Evolutionary conservation across 179 eudicot species (phyloP), one percentile per base, ranked within the genome.

Genomic region (Carnegiea gigantea): DNA sequence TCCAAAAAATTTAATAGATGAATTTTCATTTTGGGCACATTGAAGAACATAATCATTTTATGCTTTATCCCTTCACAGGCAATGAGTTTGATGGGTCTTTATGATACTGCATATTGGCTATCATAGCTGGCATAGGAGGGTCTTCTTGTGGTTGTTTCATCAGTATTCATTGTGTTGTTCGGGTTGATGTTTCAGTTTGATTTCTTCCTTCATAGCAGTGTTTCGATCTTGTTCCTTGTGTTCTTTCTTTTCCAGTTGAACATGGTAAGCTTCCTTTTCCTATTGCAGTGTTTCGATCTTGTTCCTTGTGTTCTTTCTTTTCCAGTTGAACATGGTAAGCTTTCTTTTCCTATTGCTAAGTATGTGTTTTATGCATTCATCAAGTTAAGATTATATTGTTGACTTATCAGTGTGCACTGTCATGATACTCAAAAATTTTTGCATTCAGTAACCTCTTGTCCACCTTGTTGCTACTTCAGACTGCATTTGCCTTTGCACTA

Each of bases 101-200:
- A 91, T 88, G 99, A 96, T 80, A 90, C 97, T 77, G 99, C 99
- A 26, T 92, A 96, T 75, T 96, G 99, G 99, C 81, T 96, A 70
- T 94, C 99, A 11, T 96, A 98, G 99, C 85, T 96, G 54, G 85
- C 88, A 7, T 94, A 97, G 97, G 99, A 96, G 83, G 92, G 93
- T 77, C 80, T 93, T 77, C 73, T 94, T 26, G 86, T 90, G 26
- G 77, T 85, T 75, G 75, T 94, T 65, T 96, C 99, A 13, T 88
- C 99, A 20, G 85, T 94, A 81, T 81, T 92, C 82, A 92, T 91
- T 44, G 93, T 94, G 79, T 90, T 94, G 81, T 94, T 92, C 78
- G 99, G 99, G 78, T 92, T 96, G 99, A 89, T 93, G 94, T 94
- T 96, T 82, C 96, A 92, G 79, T 96, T 96, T 75, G 92, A 93